Percentiles rank a stretch among this genome's conserved stretches.
phyloP scores from a whole-genome alignment of 164 flowering plant genomes.

The Vitis cinerea region DNA sequence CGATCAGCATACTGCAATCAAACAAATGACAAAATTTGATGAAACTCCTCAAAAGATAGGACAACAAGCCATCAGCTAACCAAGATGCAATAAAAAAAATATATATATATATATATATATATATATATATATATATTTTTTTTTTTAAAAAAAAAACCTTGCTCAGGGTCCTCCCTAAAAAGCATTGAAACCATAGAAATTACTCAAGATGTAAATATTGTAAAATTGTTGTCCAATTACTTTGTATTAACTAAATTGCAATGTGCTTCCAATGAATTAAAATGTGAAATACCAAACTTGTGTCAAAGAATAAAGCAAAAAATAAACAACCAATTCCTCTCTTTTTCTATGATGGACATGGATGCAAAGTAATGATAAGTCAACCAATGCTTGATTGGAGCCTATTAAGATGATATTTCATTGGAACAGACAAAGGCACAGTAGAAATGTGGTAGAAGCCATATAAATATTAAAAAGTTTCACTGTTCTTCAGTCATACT shows the following conservation, averaged over 20 bases:
- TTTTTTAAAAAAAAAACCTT: neutral
- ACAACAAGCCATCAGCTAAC: neutral
- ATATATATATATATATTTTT: too few species aligned
- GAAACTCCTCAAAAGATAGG: neutral
- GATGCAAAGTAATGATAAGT: too few species aligned
- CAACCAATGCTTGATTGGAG: too few species aligned
- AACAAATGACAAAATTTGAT: constrained; percentile 4
- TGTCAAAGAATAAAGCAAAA: neutral
- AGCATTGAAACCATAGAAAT: neutral
- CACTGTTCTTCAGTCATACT: neutral
- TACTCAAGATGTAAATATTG: neutral
- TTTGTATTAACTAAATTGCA: neutral
- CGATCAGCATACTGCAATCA: constrained; percentile 92
- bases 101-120: too few species aligned
- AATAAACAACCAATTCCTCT: neutral
- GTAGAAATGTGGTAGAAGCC: too few species aligned
- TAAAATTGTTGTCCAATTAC: neutral
- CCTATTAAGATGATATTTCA: too few species aligned
- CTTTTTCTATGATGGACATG: neutral
- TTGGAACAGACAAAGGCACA: too few species aligned
- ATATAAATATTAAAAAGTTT: too few species aligned
- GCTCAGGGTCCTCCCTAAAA: neutral
- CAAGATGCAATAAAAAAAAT: too few species aligned
- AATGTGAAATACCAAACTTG: neutral
- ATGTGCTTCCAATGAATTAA: neutral